Percentiles rank a stretch among this genome's conserved stretches.
phyloP scores from a whole-genome alignment of 2,329 filamentous ascomycete genomes.

The Diaporthe amygdali region DNA sequence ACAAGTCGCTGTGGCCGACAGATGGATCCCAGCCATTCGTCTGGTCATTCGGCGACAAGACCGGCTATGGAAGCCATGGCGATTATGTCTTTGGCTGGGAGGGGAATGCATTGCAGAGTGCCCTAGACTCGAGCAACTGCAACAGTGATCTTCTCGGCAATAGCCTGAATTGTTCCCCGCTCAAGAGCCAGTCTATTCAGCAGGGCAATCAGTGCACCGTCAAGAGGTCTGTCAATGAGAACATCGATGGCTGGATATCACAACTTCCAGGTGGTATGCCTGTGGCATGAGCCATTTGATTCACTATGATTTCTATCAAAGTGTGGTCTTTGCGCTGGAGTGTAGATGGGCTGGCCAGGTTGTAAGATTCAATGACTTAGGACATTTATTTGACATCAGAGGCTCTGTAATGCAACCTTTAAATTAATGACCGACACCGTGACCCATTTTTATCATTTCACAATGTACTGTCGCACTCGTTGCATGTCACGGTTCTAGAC shows the following conservation, averaged over 20 bases:
- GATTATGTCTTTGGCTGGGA: slow-evolving; percentile 40
- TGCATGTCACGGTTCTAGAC: too few relatives aligned
- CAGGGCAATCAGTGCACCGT: neutral
- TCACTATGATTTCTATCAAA: too few relatives aligned
- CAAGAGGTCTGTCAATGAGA: neutral
- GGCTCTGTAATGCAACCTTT: too few relatives aligned
- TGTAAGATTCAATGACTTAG: too few relatives aligned
- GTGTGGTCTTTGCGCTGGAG: too few relatives aligned
- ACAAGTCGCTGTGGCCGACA: slow-evolving; percentile 29
- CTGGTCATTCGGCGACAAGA: slow-evolving; percentile 36
- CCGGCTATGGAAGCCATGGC: slow-evolving; percentile 39
- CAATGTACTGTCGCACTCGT: too few relatives aligned
- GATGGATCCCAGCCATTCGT: slow-evolving; percentile 39
- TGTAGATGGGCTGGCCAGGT: too few relatives aligned
- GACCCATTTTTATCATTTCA: too few relatives aligned
- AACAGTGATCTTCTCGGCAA: neutral
- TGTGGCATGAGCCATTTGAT: neutral
- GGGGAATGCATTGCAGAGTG: slow-evolving; percentile 34
- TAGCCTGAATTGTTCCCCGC: neutral
- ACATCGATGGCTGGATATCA: neutral
- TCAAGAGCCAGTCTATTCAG: neutral
- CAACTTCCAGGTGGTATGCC: neutral
- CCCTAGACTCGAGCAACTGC: slow-evolving; percentile 30
- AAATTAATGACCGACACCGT: too few relatives aligned
- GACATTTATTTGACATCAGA: too few relatives aligned